Percentiles rank a stretch among this genome's conserved stretches.
Evolutionary conservation across 768 basidiomycete genomes (phyloP).

Genomic region (Lactifluus rugatus): DNA sequence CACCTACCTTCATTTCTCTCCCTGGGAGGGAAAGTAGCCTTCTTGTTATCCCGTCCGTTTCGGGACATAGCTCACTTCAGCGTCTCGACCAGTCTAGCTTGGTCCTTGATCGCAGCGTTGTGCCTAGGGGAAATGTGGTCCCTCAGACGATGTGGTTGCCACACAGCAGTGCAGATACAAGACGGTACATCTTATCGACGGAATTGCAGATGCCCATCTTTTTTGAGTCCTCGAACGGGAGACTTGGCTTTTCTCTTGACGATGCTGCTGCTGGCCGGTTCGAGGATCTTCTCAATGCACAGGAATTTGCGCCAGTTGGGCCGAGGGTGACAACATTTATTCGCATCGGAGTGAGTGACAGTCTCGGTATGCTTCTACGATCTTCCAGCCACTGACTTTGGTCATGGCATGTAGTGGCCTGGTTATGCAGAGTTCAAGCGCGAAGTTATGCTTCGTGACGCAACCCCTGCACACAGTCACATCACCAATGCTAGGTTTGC

Average conservation of each 20-base stretch:
- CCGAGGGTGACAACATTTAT: not conserved
- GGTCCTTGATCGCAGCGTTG: not conserved
- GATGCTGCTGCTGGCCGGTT: not conserved
- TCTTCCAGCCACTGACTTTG: not conserved
- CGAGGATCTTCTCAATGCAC: not conserved
- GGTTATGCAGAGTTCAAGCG: constrained; percentile 10
- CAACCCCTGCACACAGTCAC: not conserved
- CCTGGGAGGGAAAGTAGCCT: not conserved
- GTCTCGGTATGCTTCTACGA: not conserved
- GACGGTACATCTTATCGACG: not conserved
- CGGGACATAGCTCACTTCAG: not conserved
- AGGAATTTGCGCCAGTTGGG: not conserved
- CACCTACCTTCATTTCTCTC: not conserved
- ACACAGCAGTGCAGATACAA: not conserved
- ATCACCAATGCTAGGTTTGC: not conserved
- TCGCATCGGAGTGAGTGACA: constrained; percentile 5
- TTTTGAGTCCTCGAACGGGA: not conserved
- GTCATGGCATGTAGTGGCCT: not conserved
- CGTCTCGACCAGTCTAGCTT: not conserved
- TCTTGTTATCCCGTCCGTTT: not conserved
- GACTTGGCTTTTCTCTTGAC: constrained; percentile 4
- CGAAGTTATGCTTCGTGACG: constrained; percentile 1
- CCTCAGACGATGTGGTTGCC: constrained; percentile 10
- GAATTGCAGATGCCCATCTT: constrained; percentile 9
- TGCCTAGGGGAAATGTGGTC: not conserved